phyloP scores from a whole-genome alignment of 2,329 filamentous ascomycete genomes.

The Phialophora expanda region DNA sequence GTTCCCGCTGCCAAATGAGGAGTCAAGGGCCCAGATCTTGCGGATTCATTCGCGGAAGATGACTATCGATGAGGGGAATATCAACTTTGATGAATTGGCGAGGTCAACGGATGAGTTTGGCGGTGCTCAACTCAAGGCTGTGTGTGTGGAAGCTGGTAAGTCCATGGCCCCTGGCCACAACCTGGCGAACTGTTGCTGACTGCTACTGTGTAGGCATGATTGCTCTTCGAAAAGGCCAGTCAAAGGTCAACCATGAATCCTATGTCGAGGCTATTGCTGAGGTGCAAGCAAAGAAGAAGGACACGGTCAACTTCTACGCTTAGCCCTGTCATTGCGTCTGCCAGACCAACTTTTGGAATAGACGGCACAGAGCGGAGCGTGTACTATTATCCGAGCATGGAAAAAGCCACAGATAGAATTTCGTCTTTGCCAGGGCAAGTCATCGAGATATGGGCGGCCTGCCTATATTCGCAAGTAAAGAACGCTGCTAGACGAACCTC shows the following conservation, averaged over 20 bases:
- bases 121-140: constrained; percentile 95
- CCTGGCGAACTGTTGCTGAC: constrained; percentile 14
- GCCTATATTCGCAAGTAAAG: neutral
- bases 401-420: neutral
- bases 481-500: neutral
- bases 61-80: constrained; percentile 80
- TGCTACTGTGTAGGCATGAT: constrained; percentile 74
- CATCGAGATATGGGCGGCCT: neutral
- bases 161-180: neutral
- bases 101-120: constrained; percentile 98
- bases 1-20: constrained; percentile 96
- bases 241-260: constrained; percentile 96
- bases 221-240: constrained; percentile 88
- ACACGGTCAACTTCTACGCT: constrained; percentile 56
- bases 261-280: constrained; percentile 98
- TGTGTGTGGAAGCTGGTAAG: constrained; percentile 82
- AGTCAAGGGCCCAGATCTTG: constrained; percentile 93
- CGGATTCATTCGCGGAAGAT: constrained; percentile 98
- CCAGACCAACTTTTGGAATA: neutral
- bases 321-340: constrained; percentile 25
- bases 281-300: constrained; percentile 89
- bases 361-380: constrained; percentile 9
- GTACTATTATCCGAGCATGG: constrained; percentile 16
- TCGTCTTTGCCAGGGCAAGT: neutral
- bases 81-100: constrained; percentile 96